Base-by-base conservation (phyloP, 2,329 filamentous ascomycete species). In the Tolypocladium ophioglossoides region DNA sequence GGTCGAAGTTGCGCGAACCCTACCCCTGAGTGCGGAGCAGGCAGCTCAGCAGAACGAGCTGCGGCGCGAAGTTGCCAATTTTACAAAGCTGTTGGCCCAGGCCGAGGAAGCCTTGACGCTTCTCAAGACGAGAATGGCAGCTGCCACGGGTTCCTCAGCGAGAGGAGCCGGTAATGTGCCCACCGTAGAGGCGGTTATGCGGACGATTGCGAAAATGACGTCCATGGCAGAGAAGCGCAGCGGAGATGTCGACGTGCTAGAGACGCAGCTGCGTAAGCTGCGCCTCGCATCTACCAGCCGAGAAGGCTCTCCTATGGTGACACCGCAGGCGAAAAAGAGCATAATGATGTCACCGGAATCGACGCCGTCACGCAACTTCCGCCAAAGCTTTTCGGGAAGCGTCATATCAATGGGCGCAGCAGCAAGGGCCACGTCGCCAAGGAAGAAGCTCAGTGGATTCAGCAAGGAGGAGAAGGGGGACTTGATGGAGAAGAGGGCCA, bases 151-250 rank as follows among this genome's bases (percentile, higher is more conserved):
- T 50, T 67, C 74, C 3, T 72, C 73, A 44, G 78, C 74, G 60
- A 78, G 71, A 54, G 70, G 71, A 7, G 68, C 64, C 24, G 64
- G 70, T 12, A 76, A 78, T 51, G 80, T 85, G 5, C 94, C 94
- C 0, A 96, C 91, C 0, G 89, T 96, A 11, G 94, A 96, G 62
- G 89, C 90, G 0, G 89, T 99, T 22, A 86, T 91, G 61, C 89
- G 88, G 56, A 99, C 94, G 1, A 95, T 99, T 60, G 77, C 78
- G 55, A 96, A 94, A 66, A 91, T 99, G 87, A 96, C 91, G 37
- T 81, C 77, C 56, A 92, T 96, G 86, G 88, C 88, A 0, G 89
- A 97, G 75, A 89, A 90, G 72, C 88, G 89, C 66, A 94, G 88
- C 65, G 89, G 86, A 55, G 92, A 97, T 63, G 84, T 99, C 52